Percentiles rank a stretch among this genome's conserved stretches.
Evolutionary conservation across 306 rosid species (phyloP).

Genomic region (Cyamopsis tetragonoloba): DNA sequence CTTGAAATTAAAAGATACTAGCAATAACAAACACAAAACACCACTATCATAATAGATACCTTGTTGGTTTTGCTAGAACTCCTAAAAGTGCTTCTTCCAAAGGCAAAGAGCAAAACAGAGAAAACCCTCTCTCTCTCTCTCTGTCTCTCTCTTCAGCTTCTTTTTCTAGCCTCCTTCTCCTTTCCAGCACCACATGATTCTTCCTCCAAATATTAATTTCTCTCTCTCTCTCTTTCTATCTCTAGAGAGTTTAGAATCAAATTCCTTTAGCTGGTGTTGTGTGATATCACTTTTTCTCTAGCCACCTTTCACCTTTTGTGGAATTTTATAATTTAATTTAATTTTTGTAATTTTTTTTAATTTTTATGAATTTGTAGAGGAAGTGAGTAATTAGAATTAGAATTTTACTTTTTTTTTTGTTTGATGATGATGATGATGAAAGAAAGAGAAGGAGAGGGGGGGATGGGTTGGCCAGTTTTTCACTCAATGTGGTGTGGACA

Average conservation of each 20-base stretch:
- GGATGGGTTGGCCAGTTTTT: conserved; percentile 72
- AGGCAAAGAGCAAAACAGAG: conserved; percentile 24
- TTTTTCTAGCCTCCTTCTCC: conserved; percentile 35
- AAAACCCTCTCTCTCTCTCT: conserved; percentile 10
- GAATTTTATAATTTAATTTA: conserved; percentile 32
- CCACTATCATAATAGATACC: conserved; percentile 30
- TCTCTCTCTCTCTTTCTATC: background rate
- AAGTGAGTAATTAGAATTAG: too few relatives aligned
- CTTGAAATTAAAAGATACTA: background rate
- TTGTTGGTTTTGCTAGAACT: conserved; percentile 25
- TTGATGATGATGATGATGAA: conserved; percentile 49
- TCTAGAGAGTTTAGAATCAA: conserved; percentile 41
- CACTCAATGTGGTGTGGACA: conserved; percentile 78
- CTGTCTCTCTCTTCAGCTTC: background rate
- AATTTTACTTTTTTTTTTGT: conserved; percentile 29
- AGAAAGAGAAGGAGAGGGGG: conserved; percentile 28
- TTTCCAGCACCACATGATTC: conserved; percentile 52
- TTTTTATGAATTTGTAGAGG: too few relatives aligned
- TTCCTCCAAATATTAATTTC: background rate
- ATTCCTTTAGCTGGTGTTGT: conserved; percentile 45
- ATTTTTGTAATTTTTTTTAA: conserved; percentile 58
- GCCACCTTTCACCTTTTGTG: conserved; percentile 71
- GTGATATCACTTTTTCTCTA: conserved; percentile 42
- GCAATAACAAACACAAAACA: conserved; percentile 10
- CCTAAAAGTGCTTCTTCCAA: conserved; percentile 10